Base-by-base conservation (phyloP, 805 yeast species). In the Hanseniaspora valbyensis region DNA sequence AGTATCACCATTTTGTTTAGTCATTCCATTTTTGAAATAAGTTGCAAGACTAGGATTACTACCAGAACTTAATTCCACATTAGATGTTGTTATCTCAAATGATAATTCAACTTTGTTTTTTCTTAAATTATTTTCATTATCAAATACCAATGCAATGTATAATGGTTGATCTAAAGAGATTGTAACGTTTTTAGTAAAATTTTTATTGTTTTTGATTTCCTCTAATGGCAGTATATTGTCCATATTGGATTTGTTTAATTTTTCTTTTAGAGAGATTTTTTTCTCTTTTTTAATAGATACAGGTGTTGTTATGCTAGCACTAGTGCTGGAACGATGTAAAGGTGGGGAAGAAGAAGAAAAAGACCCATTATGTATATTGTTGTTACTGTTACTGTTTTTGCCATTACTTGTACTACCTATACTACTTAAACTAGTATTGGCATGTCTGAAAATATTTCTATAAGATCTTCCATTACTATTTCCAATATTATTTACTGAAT, bases 121-220 rank as follows among this genome's bases (percentile, higher is more conserved):
- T 6, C 48, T 44, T 16, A 37, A 22, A 16, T 39, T 34, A 9
- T 43, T 49, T 8, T 50, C 49, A 13, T 50, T 50, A 9, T 50
- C 48, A 33, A 50, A 50, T 4, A 50, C 45, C 38, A 50, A 22
- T 6, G 52, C 52, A 12, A 50, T 16, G 32, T 50, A 44, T 12
- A 40, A 21, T 4, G 52, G 52, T 6, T 42, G 40, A n/a, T 38
- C 51, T 13, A 39, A 39, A 14, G 41, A 34, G 4, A 45, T 45
- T 22, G 41, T 45, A 19, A 45, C 25, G n/a, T 45, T 41, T 41
- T 38, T 45, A 16, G 43, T 30, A 16, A 45, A 30, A 12, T 32
- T 26, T n/a, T 45, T 45, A 28, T 41, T 45, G 36, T 41, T 29
- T 28, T 36, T 29, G 16, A 45, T 39, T 39, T 45, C 50, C 13